A percentile compares a stretch with the other conserved stretches of the same genome.
phyloP scores from a whole-genome alignment of 2,329 filamentous ascomycete genomes.

The Calonectria henricotiae region DNA sequence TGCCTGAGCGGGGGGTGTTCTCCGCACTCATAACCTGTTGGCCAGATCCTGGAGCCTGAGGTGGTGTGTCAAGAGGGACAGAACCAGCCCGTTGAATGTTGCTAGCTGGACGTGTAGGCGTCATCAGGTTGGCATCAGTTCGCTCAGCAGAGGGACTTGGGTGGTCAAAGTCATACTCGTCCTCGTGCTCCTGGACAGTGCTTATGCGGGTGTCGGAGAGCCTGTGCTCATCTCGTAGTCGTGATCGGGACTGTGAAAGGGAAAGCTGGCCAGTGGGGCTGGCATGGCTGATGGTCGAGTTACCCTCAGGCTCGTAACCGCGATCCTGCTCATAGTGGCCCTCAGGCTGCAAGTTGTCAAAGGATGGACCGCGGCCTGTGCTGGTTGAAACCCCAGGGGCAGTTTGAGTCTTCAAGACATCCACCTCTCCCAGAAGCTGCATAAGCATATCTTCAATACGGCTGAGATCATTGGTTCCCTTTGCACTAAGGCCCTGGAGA shows the following conservation, averaged over 20 bases:
- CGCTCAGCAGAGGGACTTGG: conserved; percentile 61
- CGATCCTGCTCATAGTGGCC: conserved; percentile 78
- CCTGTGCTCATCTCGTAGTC: conserved; percentile 68
- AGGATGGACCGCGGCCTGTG: conserved; percentile 74
- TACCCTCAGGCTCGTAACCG: conserved; percentile 90
- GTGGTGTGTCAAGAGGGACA: conserved; percentile 72
- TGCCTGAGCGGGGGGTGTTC: conserved; percentile 82
- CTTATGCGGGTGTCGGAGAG: conserved; percentile 87
- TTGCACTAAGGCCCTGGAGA: conserved; percentile 90
- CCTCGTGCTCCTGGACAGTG: conserved; percentile 88
- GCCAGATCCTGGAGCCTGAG: conserved; percentile 64
- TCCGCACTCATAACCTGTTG: conserved; percentile 76
- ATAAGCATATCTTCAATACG: conserved; percentile 95
- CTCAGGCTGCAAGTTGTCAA: conserved; percentile 77
- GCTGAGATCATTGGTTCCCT: conserved; percentile 88
- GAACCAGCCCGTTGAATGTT: conserved; percentile 67
- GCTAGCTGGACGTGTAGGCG: conserved; percentile 69
- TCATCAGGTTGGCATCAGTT: conserved; percentile 70
- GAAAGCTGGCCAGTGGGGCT: conserved; percentile 85
- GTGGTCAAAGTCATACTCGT: conserved; percentile 76
- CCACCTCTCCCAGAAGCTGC: conserved; percentile 92
- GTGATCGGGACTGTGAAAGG: conserved; percentile 68
- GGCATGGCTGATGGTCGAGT: conserved; percentile 77
- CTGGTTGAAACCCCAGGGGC: conserved; percentile 58
- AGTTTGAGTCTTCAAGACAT: conserved; percentile 80